Conservation (phyloP, 495 filamentous ascomycete genomes). For the Evansstolkia leycettana region DNA sequence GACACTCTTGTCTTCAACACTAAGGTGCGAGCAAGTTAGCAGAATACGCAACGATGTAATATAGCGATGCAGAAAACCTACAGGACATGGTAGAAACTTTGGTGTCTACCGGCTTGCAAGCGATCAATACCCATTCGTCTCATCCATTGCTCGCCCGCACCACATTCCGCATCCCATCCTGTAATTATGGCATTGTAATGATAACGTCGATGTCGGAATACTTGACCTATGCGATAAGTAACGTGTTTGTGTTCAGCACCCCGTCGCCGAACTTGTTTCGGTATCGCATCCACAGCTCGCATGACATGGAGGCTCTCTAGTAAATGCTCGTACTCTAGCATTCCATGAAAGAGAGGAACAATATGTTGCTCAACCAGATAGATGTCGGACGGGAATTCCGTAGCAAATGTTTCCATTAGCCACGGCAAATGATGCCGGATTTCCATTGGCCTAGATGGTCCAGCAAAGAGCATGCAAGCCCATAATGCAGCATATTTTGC, state of each 20-base stretch:
- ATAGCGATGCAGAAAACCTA: conserved; percentile 31
- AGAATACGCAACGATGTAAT: not conserved
- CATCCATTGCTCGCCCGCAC: conserved; percentile 41
- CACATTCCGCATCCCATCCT: conserved; percentile 66
- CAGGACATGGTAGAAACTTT: conserved; percentile 79
- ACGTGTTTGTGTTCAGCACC: conserved; percentile 29
- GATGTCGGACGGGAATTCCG: conserved; percentile 48
- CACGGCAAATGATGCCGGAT: conserved; percentile 52
- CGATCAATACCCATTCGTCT: conserved; percentile 51
- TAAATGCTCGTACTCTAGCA: conserved; percentile 31
- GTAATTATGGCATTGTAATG: conserved; percentile 68
- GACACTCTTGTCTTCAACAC: conserved; percentile 57
- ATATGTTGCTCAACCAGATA: conserved; percentile 54
- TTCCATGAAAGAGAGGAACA: conserved; percentile 39
- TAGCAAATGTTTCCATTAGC: conserved; percentile 53
- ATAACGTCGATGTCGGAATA: conserved; percentile 76
- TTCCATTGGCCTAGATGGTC: conserved; percentile 34
- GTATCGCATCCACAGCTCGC: conserved; percentile 45
- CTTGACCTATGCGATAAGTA: conserved; percentile 67
- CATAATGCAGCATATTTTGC: conserved; percentile 70
- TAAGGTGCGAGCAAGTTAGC: conserved; percentile 7
- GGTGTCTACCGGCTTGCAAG: conserved; percentile 47
- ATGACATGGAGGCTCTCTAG: conserved; percentile 44
- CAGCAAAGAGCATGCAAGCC: conserved; percentile 55
- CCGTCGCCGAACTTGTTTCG: conserved; percentile 40